Percentiles rank a stretch among this genome's conserved stretches.
Conservation (phyloP, 2,329 filamentous ascomycete genomes). For the Stemphylium lycopersici region DNA sequence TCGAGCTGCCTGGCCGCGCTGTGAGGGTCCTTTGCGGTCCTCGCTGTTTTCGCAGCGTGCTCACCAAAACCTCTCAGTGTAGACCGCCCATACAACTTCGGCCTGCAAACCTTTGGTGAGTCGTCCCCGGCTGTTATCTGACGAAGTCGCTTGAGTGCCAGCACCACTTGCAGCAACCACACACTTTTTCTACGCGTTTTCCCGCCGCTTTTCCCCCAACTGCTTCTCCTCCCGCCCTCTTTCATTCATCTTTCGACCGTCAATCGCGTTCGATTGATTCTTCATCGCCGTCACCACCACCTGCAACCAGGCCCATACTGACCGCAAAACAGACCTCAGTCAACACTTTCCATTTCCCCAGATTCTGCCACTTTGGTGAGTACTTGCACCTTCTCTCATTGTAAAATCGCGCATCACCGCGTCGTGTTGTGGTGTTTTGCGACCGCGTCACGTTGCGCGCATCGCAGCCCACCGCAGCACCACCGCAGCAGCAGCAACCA, state of each 20-base stretch:
- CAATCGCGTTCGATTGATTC: constrained; percentile 39
- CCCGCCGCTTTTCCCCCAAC: constrained; percentile 36
- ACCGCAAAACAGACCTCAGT: constrained; percentile 39
- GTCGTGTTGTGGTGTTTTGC: constrained; percentile 41
- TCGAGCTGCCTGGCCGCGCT: constrained; percentile 3
- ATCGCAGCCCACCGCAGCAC: constrained; percentile 23
- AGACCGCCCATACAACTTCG: constrained; percentile 30
- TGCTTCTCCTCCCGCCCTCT: constrained; percentile 31
- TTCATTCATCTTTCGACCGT: constrained; percentile 35
- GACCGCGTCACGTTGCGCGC: constrained; percentile 34
- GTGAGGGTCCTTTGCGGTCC: constrained; percentile 8
- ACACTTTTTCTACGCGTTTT: constrained; percentile 43
- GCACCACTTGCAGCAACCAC: constrained; percentile 35
- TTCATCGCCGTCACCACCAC: constrained; percentile 36
- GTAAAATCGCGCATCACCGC: constrained; percentile 37
- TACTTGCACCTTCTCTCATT: constrained; percentile 29
- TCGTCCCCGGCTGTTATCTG: constrained; percentile 39
- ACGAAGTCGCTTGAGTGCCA: constrained; percentile 22
- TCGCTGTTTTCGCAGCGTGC: constrained; percentile 10
- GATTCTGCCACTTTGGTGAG: constrained; percentile 35
- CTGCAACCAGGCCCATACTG: constrained; percentile 29
- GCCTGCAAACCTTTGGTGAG: constrained; percentile 41
- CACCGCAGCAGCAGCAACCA: constrained; percentile 15
- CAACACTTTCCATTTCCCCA: constrained; percentile 27
- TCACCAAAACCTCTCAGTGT: constrained; percentile 10